Evolutionary conservation across 23 red algal genomes (phyloP).

Genomic region (Cyanidiococcus yangmingshanensis): DNA sequence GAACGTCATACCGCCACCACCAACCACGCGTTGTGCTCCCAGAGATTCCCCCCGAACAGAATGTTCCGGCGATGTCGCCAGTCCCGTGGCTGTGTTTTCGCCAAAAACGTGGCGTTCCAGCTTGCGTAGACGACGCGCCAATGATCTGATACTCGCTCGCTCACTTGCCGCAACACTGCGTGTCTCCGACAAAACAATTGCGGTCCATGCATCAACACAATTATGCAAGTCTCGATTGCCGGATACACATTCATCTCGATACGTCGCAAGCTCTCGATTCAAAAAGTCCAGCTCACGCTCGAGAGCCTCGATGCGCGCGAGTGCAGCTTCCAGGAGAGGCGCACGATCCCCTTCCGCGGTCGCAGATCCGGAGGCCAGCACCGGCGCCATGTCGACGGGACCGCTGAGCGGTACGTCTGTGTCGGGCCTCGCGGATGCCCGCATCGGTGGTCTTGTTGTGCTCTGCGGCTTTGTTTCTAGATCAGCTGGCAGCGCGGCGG

Average conservation of each 20-base stretch:
- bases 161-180: conserved; percentile 5
- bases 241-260: not conserved
- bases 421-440: not conserved
- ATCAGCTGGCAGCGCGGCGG: not conserved
- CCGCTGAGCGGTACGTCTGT: not conserved
- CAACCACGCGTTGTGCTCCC: not conserved
- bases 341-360: not conserved
- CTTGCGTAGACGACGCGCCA: conserved; percentile 4
- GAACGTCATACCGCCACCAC: too few relatives aligned
- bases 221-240: conserved; percentile 14
- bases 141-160: not conserved
- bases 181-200: conserved; percentile 11
- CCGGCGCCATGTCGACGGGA: not conserved
- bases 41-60: not conserved
- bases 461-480: too few relatives aligned
- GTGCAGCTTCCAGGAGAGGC: not conserved
- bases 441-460: not conserved
- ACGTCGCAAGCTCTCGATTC: not conserved
- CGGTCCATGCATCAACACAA: conserved; percentile 12
- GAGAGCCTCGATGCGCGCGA: conserved; percentile 5
- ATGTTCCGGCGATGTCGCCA: conserved; percentile 6
- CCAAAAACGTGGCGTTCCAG: not conserved
- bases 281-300: conserved; percentile 16
- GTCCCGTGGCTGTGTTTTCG: not conserved
- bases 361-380: not conserved